These are phyloP conservation scores for Chaetomium sp. DNA, from an alignment of 2,329 filamentous ascomycete genomes.

Conservation along the genomic window DNA sequence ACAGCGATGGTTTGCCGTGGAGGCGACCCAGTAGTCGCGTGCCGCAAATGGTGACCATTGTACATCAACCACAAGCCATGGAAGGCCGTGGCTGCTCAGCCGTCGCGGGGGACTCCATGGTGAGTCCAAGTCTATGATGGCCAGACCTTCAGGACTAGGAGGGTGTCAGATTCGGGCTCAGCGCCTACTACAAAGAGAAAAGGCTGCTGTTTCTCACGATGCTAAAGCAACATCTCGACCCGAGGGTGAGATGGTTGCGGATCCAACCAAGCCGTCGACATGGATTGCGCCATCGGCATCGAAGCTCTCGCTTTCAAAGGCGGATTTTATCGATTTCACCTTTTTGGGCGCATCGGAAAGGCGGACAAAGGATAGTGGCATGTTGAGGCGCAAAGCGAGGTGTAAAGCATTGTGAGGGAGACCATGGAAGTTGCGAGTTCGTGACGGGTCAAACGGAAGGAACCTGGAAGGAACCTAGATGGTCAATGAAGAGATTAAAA, in stretches of 20 bases:
- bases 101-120: slow-evolving; percentile 85
- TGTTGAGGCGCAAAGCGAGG: slow-evolving; percentile 36
- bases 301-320: slow-evolving; percentile 85
- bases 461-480: background rate
- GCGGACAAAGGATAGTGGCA: slow-evolving; percentile 53
- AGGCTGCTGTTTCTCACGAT: slow-evolving; percentile 54
- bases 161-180: slow-evolving; percentile 5
- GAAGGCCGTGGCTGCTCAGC: slow-evolving; percentile 76
- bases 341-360: slow-evolving; percentile 51
- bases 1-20: slow-evolving; percentile 91
- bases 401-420: slow-evolving; percentile 19
- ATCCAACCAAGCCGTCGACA: slow-evolving; percentile 79
- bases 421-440: background rate
- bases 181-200: background rate
- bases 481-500: background rate
- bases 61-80: slow-evolving; percentile 95
- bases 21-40: slow-evolving; percentile 90
- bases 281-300: slow-evolving; percentile 82
- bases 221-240: slow-evolving; percentile 89
- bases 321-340: slow-evolving; percentile 63
- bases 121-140: slow-evolving; percentile 89
- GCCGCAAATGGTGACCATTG: slow-evolving; percentile 95
- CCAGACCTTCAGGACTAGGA: slow-evolving; percentile 73
- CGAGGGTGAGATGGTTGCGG: slow-evolving; percentile 89
- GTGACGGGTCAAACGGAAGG: background rate